Base-by-base conservation (phyloP, 106 monocot genomes). In the Alisma plantagoaquatica region DNA sequence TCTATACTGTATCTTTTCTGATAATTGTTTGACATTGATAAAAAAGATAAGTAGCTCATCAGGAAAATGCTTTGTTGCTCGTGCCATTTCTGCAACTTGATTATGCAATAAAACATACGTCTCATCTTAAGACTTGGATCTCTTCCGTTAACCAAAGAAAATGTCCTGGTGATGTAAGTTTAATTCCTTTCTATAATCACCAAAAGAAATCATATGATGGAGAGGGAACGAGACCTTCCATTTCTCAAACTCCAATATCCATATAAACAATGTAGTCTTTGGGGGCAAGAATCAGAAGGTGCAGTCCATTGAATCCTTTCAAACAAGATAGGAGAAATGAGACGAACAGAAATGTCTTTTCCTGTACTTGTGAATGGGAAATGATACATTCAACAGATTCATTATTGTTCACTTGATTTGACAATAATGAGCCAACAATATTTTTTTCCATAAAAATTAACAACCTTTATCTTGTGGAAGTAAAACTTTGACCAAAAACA, bases 381-480 rank as follows among this genome's bases (percentile, higher is more conserved):
- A 89, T 74, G 49, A 89, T 83, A 54, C 83, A 89, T 25, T 83
- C 89, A 49, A 82, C 89, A 17, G 62, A 69, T 5, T 64, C 52
- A 3, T 28, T 68, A 28, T 21, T 4, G 43, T 27, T n/a, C 11
- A 60, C 60, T 60, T 68, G 65, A 20, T 71, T 62, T 64, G 72
- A 56, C 31, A 62, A 70, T 23, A 79, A 49, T 41, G 70, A 66
- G 11, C 89, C 89, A 49, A 64, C 63, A 21, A 76, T 52, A 49
- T 89, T 89, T 52, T 47, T 76, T 83, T 79, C 83, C 26, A 89
- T n/a, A 46, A 41, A 89, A 79, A 46, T 89, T 71, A 63, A 83
- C 79, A 44, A 79, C 89, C 23, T 60, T 74, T 61, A 66, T 83
- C 44, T 89, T 82, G 30, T 89, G 89, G 27, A 42, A 28, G 63